Percentiles rank a stretch among this genome's conserved stretches.
These are phyloP conservation scores for Epichloe brachyelytri DNA, from an alignment of 2,329 filamentous ascomycete species.

Conservation along the genomic window DNA sequence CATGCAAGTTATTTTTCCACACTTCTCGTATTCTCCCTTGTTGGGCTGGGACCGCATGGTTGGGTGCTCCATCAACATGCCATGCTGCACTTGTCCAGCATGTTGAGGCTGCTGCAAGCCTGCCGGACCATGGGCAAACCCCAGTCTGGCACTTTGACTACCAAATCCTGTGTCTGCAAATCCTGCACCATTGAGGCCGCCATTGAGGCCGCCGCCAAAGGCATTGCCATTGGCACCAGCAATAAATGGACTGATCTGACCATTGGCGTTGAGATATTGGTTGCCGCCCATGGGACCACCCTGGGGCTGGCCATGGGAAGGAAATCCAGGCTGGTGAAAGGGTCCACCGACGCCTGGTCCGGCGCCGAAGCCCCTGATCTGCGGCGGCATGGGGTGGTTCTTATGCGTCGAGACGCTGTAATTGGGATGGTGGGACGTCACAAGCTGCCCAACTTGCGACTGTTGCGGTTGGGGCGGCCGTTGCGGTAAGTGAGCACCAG, in stretches of 20 bases:
- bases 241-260: constrained; percentile 57
- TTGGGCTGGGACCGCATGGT: constrained; percentile 41
- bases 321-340: constrained; percentile 36
- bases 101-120: constrained; percentile 47
- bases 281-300: constrained; percentile 46
- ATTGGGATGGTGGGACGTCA: neutral
- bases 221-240: constrained; percentile 38
- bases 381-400: constrained; percentile 21
- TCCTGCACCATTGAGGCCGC: constrained; percentile 42
- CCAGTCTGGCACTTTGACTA: constrained; percentile 77
- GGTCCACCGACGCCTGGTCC: constrained; percentile 25
- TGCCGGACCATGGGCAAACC: constrained; percentile 60
- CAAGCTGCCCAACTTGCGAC: neutral
- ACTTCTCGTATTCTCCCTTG: constrained; percentile 85
- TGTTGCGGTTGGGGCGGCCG: neutral
- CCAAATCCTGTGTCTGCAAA: constrained; percentile 61
- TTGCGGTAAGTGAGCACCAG: neutral
- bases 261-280: constrained; percentile 59
- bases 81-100: constrained; percentile 27
- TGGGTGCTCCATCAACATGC: constrained; percentile 28
- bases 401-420: neutral
- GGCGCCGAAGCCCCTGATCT: constrained; percentile 25
- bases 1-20: constrained; percentile 81
- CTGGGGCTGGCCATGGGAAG: constrained; percentile 38
- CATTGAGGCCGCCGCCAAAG: constrained; percentile 45